Conservation (phyloP, 1,284 basidiomycete species). For the Phylloporus sp. region DNA sequence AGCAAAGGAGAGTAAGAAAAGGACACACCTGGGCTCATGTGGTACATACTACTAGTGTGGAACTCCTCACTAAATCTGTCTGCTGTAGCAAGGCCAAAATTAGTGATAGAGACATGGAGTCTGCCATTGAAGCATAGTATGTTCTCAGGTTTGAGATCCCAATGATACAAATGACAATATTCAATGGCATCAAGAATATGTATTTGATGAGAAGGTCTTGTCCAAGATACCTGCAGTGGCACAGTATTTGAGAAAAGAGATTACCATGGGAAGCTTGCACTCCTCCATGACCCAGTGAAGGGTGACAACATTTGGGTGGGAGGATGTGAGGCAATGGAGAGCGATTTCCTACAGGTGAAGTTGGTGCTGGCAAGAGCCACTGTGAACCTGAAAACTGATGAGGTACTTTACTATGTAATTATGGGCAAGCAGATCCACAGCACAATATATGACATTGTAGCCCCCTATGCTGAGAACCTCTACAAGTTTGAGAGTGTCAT, state of each 20-base stretch:
- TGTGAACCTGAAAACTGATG: conserved; percentile 63
- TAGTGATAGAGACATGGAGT: conserved; percentile 87
- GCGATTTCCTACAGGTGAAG: conserved; percentile 82
- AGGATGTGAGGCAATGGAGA: conserved; percentile 87
- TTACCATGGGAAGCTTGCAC: conserved; percentile 84
- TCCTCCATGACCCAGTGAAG: conserved; percentile 90
- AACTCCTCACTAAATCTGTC: conserved; percentile 91
- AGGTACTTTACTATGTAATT: conserved; percentile 94
- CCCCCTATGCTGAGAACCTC: conserved; percentile 93
- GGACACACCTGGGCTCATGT: conserved; percentile 90
- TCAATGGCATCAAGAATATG: conserved; percentile 95
- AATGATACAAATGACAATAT: conserved; percentile 90
- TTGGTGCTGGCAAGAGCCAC: conserved; percentile 67
- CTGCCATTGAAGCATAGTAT: conserved; percentile 89
- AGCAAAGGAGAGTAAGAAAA: conserved; percentile 6
- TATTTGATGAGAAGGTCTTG: conserved; percentile 84
- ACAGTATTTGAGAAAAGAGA: conserved; percentile 87
- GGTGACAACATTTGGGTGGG: conserved; percentile 88
- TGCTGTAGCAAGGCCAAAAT: conserved; percentile 96
- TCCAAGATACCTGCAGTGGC: conserved; percentile 77
- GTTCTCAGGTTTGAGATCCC: conserved; percentile 98
- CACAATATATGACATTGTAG: conserved; percentile 96
- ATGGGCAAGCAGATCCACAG: conserved; percentile 66
- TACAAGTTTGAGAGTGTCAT: conserved; percentile 85
- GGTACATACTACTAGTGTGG: conserved; percentile 94